A percentile compares a stretch with the other conserved stretches of the same genome.
Evolutionary conservation across 2,329 filamentous ascomycete genomes (phyloP).

Genomic region (Botryosphaeria dothidea): DNA sequence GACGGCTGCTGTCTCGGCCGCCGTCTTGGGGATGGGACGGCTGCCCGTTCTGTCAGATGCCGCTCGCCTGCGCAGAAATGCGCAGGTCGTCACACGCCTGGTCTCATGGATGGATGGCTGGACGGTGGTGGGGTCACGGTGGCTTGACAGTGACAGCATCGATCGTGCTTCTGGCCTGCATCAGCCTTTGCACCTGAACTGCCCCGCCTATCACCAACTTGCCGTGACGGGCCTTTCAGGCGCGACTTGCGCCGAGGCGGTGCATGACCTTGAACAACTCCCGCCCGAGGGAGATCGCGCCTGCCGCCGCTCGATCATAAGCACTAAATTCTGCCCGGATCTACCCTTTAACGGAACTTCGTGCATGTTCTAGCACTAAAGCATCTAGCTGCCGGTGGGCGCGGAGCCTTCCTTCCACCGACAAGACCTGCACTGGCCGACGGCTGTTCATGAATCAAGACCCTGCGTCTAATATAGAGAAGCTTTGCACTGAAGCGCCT

Average conservation of each 20-base stretch:
- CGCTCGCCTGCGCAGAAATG: neutral
- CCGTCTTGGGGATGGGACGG: neutral
- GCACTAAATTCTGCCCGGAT: slow-evolving; percentile 12
- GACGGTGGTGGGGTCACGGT: neutral
- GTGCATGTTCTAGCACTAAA: slow-evolving; percentile 10
- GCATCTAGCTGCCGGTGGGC: neutral
- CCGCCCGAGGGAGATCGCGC: neutral
- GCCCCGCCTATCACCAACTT: neutral
- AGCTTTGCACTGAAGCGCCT: neutral
- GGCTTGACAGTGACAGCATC: slow-evolving; percentile 17
- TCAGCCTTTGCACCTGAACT: neutral
- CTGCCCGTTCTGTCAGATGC: neutral
- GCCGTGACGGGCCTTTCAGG: neutral
- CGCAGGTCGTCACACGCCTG: slow-evolving; percentile 1
- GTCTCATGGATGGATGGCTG: neutral
- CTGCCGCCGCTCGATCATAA: slow-evolving; percentile 5
- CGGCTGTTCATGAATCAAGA: neutral
- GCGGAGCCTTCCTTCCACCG: neutral
- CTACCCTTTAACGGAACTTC: slow-evolving; percentile 6
- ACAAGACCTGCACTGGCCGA: neutral
- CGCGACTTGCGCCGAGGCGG: neutral
- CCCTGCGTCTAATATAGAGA: slow-evolving; percentile 16
- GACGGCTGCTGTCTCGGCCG: neutral
- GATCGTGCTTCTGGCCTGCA: neutral
- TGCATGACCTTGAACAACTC: slow-evolving; percentile 4